Conservation (phyloP, 306 rosid genomes). For the Cicer yamashitae region DNA sequence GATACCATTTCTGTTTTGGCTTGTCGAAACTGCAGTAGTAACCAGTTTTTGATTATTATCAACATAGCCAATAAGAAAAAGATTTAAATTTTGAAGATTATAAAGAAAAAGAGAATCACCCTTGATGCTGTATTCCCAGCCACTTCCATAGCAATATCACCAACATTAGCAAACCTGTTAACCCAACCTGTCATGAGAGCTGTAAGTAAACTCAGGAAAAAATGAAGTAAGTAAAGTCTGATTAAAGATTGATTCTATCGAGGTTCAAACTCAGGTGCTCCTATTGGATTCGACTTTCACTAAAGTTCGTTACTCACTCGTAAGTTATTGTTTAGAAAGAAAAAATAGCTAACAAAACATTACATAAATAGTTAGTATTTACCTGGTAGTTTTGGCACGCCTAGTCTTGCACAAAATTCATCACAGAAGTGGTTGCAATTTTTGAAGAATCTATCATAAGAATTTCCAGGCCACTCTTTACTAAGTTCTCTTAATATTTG, state of each 20-base stretch:
- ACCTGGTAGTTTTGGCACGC: slow-evolving; percentile 88
- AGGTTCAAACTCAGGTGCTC: too few species aligned
- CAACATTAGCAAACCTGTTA: slow-evolving; percentile 91
- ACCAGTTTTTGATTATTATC: too few species aligned
- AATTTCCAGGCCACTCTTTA: slow-evolving; percentile 85
- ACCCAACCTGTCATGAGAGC: slow-evolving; percentile 76
- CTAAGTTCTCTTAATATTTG: slow-evolving; percentile 83
- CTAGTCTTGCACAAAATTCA: slow-evolving; percentile 76
- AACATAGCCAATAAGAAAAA: too few species aligned
- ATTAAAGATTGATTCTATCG: too few species aligned
- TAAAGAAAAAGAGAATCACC: slow-evolving; percentile 41
- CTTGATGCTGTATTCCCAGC: slow-evolving; percentile 72
- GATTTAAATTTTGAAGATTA: too few species aligned
- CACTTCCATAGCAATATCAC: slow-evolving; percentile 78
- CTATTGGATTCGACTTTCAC: too few species aligned
- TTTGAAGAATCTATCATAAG: slow-evolving; percentile 73
- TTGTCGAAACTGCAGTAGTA: slow-evolving; percentile 62
- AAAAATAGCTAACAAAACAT: background rate
- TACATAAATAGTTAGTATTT: slow-evolving; percentile 23
- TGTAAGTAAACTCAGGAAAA: too few species aligned
- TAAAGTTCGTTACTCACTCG: background rate
- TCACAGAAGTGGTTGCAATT: slow-evolving; percentile 95
- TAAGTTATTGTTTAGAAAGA: background rate
- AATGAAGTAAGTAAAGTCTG: too few species aligned
- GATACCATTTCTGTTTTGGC: slow-evolving; percentile 72